Base-by-base conservation (phyloP, 768 basidiomycete genomes). In the Udeniomyces megalosporus region DNA sequence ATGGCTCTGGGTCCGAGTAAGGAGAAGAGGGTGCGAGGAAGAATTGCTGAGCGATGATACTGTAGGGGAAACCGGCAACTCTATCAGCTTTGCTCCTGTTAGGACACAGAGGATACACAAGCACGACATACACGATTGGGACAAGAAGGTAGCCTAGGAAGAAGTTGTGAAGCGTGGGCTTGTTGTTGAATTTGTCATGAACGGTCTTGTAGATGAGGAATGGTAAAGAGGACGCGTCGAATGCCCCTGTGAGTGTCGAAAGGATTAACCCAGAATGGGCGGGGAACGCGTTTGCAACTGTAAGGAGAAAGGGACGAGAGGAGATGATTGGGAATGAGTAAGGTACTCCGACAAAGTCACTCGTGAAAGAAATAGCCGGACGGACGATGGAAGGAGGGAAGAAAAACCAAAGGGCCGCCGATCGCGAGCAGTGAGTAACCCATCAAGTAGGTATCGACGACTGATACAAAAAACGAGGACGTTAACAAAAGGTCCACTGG, bases 211-310 rank as follows among this genome's bases (percentile, higher is more conserved):
- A 74, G 22, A 74, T 46, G 42, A 74, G 69, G 45, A 70, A 73
- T 0, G 75, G 74, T 3, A 75, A 53, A 28, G 70, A 71, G 22
- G 70, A 72, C 20, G 74, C 72, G 57, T 75, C 75, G 62, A 76
- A 76, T 0, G 75, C 73, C 17, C 75, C 75, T 3, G 74, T 75
- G 28, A 76, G 67, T 50, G 73, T 69, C 35, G 71, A 71, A 38
- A 76, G 70, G 50, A 75, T 71, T 34, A 76, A 68, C 2, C 75
- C 75, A 1, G 74, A 73, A 38, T 71, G 66, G 42, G 62, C 48
- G 2, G 75, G 75, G 66, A 76, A 76, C 3, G 75, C 71, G 61
- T 75, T 76, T 31, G 73, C 72, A 14, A 76, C 68, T 69, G 49
- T 24, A n/a, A 2, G 22, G 31, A 1, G 35, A 31, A 50, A 22